Evolutionary conservation across 1,284 basidiomycete species (phyloP), one percentile per base, ranked within the genome.

Genomic region (Ceratobasidium sp.): DNA sequence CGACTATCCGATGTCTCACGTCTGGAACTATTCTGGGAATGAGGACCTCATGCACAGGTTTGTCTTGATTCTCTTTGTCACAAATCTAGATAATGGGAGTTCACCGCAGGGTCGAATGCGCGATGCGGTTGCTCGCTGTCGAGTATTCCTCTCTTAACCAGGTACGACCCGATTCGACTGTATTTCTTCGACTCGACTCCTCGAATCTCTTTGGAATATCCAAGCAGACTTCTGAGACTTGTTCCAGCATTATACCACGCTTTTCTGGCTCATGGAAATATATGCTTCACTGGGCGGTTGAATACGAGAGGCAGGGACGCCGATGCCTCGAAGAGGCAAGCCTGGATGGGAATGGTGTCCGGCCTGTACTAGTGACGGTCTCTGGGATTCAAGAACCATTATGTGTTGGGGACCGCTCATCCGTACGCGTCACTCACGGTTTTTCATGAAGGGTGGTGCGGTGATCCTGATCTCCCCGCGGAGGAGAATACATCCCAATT

Each of bases 341-440:
- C 46, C 35, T 46, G 38, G 54, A n/a, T 57, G 23, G 69, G 33
- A 2, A 30, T 60, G 6, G 69, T 60, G 7, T 71, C 69, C 1
- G 55, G 52, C 2, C 69, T 71, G 10, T 60, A 46, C n/a, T 55
- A 71, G 44, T 16, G 55, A 30, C 52, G 55, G 4, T 54, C 54
- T 18, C 38, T 71, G 12, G 55, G 54, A 4, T 59, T 59, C 33
- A 18, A 12, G n/a, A 23, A 60, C 2, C 69, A 71, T 3, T 71
- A 60, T 23, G 55, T 60, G 6, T 71, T 71, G 20, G 69, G 69
- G 6, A 59, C 55, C 1, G 27, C 44, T 44, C 14, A 71, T 46
- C 30, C 69, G 4, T 20, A 8, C 5, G 0, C 2, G n/a, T 1
- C 35, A 1, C n/a, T 71, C 1, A n/a, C 59, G 6, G 38, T 71